Conservation (phyloP, 2,329 filamentous ascomycete genomes). For the Colletotrichum orbiculare region DNA sequence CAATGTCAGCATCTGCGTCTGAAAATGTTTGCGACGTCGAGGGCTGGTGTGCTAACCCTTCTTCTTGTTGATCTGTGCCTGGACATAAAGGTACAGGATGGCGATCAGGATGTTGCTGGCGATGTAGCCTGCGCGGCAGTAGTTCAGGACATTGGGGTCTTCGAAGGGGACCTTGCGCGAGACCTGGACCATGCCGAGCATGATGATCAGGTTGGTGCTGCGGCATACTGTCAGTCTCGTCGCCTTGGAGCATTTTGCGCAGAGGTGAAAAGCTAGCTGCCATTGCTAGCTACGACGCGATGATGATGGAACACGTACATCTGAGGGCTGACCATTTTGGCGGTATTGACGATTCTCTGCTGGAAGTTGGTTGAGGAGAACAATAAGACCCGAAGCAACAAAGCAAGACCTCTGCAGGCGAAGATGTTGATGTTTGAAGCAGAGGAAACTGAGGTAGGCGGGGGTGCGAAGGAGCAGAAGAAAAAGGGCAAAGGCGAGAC, state of each 20-base stretch:
- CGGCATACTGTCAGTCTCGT: slow-evolving; percentile 41
- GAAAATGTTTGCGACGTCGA: not conserved
- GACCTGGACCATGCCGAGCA: slow-evolving; percentile 98
- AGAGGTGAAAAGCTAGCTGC: slow-evolving; percentile 7
- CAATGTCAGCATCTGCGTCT: not conserved
- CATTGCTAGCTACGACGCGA: not conserved
- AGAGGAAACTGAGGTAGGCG: not conserved
- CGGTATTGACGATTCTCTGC: slow-evolving; percentile 12
- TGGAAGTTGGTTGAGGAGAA: not conserved
- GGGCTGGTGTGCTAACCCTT: slow-evolving; percentile 75
- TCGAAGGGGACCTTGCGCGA: slow-evolving; percentile 97
- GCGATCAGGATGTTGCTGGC: slow-evolving; percentile 84
- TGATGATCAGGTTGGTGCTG: slow-evolving; percentile 93
- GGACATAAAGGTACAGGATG: slow-evolving; percentile 85
- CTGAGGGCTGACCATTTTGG: slow-evolving; percentile 44
- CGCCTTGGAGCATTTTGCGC: not conserved
- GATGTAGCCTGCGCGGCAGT: slow-evolving; percentile 65
- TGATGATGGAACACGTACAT: slow-evolving; percentile 38
- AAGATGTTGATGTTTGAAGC: not conserved
- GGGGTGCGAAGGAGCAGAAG: not conserved
- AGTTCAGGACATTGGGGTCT: slow-evolving; percentile 72
- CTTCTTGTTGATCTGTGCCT: slow-evolving; percentile 91
- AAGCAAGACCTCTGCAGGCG: slow-evolving; percentile 9
- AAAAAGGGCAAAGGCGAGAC: slow-evolving; percentile 9
- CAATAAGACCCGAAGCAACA: not conserved